Evolutionary conservation across 208 protist genomes (phyloP).

Genomic region (Wallacemonas collosoma): DNA sequence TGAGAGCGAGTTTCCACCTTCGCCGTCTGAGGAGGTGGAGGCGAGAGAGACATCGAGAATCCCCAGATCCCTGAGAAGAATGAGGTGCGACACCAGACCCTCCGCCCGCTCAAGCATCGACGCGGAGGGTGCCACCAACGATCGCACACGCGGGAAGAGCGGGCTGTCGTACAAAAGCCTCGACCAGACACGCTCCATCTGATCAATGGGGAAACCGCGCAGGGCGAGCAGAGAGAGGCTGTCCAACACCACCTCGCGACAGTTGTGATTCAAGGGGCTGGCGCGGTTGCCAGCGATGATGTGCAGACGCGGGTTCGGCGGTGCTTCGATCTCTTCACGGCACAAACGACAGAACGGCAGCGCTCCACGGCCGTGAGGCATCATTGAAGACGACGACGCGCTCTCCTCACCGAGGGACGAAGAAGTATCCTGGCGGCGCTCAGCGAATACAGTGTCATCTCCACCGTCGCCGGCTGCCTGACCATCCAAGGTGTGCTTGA

Average conservation of each 20-base stretch:
- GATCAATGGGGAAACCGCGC: conserved; percentile 78
- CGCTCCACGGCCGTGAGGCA: neutral
- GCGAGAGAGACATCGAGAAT: conserved; percentile 66
- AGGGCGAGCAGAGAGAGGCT: conserved; percentile 53
- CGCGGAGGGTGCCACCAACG: conserved; percentile 41
- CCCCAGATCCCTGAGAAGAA: conserved; percentile 36
- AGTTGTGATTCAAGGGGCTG: conserved; percentile 56
- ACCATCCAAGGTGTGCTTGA: neutral
- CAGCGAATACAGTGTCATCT: neutral
- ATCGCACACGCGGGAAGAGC: conserved; percentile 52
- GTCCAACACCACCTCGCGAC: conserved; percentile 74
- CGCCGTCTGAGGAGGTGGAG: conserved; percentile 7
- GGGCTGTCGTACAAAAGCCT: conserved; percentile 51
- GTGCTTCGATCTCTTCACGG: conserved; percentile 45
- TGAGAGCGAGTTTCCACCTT: conserved; percentile 15
- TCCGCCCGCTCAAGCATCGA: conserved; percentile 55
- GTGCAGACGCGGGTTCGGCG: conserved; percentile 38
- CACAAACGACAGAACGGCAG: conserved; percentile 63
- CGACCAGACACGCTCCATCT: conserved; percentile 65
- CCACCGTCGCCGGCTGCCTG: neutral
- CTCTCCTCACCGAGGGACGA: neutral
- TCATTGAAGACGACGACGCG: neutral
- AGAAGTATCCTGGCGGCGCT: neutral
- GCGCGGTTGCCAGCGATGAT: conserved; percentile 33
- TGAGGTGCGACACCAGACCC: conserved; percentile 39